phyloP scores from a whole-genome alignment of 2,329 filamentous ascomycete species.

The Fusarium begoniae region DNA sequence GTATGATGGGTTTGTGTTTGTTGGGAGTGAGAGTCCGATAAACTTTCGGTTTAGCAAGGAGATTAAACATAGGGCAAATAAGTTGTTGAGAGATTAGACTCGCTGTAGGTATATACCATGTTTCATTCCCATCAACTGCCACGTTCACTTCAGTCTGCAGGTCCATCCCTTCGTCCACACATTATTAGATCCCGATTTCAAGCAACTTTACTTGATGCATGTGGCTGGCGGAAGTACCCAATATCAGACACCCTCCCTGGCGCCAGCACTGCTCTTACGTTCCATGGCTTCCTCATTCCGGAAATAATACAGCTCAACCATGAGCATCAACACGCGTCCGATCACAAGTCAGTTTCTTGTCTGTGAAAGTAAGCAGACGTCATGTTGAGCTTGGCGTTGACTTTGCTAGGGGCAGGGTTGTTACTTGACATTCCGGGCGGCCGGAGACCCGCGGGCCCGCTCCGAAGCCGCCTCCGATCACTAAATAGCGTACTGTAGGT shows the following conservation, averaged over 20 bases:
- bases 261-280: background rate
- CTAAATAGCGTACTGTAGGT: too few species aligned
- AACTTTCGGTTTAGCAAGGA: constrained; percentile 1
- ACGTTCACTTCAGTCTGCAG: too few species aligned
- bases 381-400: too few species aligned
- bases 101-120: background rate
- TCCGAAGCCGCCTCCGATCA: background rate
- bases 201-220: too few species aligned
- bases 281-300: background rate
- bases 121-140: background rate
- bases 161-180: too few species aligned
- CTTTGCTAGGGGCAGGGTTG: too few species aligned
- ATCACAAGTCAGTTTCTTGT: too few species aligned
- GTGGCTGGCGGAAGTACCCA: too few species aligned
- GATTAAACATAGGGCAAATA: background rate
- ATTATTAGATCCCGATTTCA: background rate
- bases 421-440: too few species aligned
- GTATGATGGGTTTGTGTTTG: constrained; percentile 28
- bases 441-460: background rate
- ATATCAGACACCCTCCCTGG: background rate
- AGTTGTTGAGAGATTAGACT: background rate
- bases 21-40: constrained; percentile 24
- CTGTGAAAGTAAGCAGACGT: too few species aligned
- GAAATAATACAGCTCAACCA: too few species aligned
- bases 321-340: too few species aligned